Evolutionary conservation across 768 basidiomycete species (phyloP), one percentile per base, ranked within the genome.

Genomic region (Suillus luteus): DNA sequence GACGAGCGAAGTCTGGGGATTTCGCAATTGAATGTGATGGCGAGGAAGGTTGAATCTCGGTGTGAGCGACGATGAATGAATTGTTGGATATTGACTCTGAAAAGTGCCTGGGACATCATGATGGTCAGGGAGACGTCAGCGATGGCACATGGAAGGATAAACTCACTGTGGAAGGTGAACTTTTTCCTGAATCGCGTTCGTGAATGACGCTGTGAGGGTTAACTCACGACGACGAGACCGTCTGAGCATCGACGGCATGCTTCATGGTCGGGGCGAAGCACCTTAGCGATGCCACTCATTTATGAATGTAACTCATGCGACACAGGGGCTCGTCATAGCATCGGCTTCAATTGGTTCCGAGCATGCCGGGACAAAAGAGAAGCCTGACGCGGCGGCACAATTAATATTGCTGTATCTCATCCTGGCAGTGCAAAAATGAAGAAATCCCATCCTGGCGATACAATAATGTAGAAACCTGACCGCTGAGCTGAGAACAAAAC

Each of bases 191-290:
- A 87, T 70, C 38, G 78, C 77, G 67, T 75, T 82, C 57, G 79
- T 78, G 67, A 87, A 80, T 46, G 86, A 86, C 61, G 78, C 82
- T 63, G 81, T 82, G 67, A 85, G 73, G 60, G 76, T 78, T 69
- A 81, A 67, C 68, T 81, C 82, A 66, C 78, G 78, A 65, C 78
- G 82, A 69, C 79, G 83, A 37, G 83, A 77, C 67, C 78, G 79
- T 76, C 77, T 79, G 70, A 83, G 76, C 61, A 78, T 75, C 65
- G 73, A 77, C 68, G 79, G 70, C 78, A 81, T 80, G 65, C 69
- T 74, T 58, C 15, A 67, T 61, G 67, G 66, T 61, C 55, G 63
- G 64, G 64, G 64, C 35, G 2, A 60, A 55, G 55, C 52, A 38
- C 48, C 31, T 24, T 68, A 67, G 65, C 61, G 61, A 62, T 35